These are phyloP conservation scores for Fusarium euwallaceae DNA, from an alignment of 2,329 filamentous ascomycete genomes.

Conservation along the genomic window DNA sequence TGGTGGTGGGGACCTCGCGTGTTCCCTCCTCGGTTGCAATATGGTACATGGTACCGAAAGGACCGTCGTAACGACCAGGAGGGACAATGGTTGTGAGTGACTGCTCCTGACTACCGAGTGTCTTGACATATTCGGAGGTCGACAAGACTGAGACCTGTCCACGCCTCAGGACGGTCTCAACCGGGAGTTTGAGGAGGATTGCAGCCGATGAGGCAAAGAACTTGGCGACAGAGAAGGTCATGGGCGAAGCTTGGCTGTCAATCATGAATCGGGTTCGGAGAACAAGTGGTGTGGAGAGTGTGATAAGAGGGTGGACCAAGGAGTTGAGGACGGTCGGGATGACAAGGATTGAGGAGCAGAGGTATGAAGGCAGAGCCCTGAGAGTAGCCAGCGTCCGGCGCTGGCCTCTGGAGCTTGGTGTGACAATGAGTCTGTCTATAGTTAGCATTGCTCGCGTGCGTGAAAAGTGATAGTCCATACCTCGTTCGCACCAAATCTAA, in stretches of 20 bases:
- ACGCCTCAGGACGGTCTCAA: slow-evolving; percentile 91
- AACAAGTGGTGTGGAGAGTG: slow-evolving; percentile 84
- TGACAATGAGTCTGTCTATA: slow-evolving; percentile 79
- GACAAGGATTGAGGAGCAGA: slow-evolving; percentile 78
- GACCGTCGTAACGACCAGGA: slow-evolving; percentile 84
- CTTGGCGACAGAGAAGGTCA: slow-evolving; percentile 83
- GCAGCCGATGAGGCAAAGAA: slow-evolving; percentile 86
- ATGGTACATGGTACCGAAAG: slow-evolving; percentile 90
- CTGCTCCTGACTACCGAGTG: slow-evolving; percentile 58
- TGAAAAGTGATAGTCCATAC: slow-evolving; percentile 47
- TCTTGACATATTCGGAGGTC: slow-evolving; percentile 63
- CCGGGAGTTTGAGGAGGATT: slow-evolving; percentile 86
- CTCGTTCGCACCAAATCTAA: slow-evolving; percentile 89
- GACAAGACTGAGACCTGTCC: slow-evolving; percentile 84
- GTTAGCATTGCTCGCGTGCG: slow-evolving; percentile 45
- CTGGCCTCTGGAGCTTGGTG: slow-evolving; percentile 79
- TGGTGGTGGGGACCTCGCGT: slow-evolving; percentile 58
- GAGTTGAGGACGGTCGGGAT: slow-evolving; percentile 90
- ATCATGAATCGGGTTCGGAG: slow-evolving; percentile 88
- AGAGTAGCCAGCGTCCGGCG: slow-evolving; percentile 84
- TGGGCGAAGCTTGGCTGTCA: slow-evolving; percentile 84
- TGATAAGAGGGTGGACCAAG: slow-evolving; percentile 84
- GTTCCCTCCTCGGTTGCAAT: slow-evolving; percentile 87
- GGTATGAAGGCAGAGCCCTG: slow-evolving; percentile 81
- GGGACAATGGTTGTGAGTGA: slow-evolving; percentile 81